Evolutionary conservation across 1,139 yeast genomes (phyloP).

Genomic region (Candida tetrigidarum): DNA sequence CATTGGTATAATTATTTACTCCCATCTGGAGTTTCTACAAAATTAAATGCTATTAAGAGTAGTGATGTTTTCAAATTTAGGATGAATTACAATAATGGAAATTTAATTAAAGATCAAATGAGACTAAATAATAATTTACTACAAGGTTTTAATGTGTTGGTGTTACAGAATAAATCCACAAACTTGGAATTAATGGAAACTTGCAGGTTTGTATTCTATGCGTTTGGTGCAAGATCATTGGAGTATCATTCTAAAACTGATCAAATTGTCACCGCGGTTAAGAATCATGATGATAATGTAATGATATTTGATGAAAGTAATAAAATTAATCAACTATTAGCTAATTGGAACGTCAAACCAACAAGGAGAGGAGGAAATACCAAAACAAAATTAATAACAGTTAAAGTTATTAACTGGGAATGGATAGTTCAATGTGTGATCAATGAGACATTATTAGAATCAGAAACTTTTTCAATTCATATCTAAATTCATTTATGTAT

Average conservation of each 20-base stretch:
- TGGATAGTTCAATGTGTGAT: slow-evolving; percentile 78
- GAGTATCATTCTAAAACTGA: slow-evolving; percentile 17
- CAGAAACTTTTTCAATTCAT: slow-evolving; percentile 1
- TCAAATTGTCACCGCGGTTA: slow-evolving; percentile 8
- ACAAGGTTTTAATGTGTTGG: slow-evolving; percentile 31
- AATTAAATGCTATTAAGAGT: slow-evolving; percentile 39
- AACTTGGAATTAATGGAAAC: slow-evolving; percentile 32
- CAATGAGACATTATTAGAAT: slow-evolving; percentile 29
- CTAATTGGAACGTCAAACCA: slow-evolving; percentile 4
- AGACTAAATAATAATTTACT: slow-evolving; percentile 41
- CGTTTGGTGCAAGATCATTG: slow-evolving; percentile 46
- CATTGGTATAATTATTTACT: slow-evolving; percentile 62
- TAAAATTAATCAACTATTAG: slow-evolving; percentile 7
- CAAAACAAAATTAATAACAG: slow-evolving; percentile 1
- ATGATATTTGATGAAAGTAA: slow-evolving; percentile 31
- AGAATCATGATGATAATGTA: slow-evolving; percentile 10
- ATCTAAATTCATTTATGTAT: neutral
- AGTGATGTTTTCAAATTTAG: slow-evolving; percentile 47
- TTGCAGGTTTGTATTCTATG: slow-evolving; percentile 49
- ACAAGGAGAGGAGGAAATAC: slow-evolving; percentile 6
- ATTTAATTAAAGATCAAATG: slow-evolving; percentile 38
- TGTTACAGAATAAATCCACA: slow-evolving; percentile 27
- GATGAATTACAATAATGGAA: slow-evolving; percentile 26
- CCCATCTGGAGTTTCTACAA: slow-evolving; percentile 69
- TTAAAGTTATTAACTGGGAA: slow-evolving; percentile 56